Evolutionary conservation across 139 green algal species (phyloP).

Genomic region (Chlorella ohadii): DNA sequence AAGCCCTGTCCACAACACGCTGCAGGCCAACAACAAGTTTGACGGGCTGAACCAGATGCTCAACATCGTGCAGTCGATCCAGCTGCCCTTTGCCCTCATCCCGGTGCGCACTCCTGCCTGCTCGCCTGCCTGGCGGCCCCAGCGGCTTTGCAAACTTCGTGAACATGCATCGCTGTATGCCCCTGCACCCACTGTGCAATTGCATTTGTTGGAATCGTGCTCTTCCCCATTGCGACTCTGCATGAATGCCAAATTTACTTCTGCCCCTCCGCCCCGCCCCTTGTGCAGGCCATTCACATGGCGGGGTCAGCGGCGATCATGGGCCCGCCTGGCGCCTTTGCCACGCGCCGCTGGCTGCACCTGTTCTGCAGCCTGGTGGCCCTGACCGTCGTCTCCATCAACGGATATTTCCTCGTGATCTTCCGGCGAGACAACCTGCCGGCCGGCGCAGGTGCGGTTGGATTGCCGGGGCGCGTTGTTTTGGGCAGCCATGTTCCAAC

Average conservation of each 20-base stretch:
- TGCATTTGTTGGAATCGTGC: too few species aligned
- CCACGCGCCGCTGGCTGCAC: neutral
- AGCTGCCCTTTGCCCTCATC: conserved; percentile 73
- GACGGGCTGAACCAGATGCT: conserved; percentile 63
- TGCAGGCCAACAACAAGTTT: conserved; percentile 48
- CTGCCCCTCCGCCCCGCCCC: neutral
- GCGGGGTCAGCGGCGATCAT: conserved; percentile 1
- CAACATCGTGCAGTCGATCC: conserved; percentile 62
- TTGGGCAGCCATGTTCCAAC: too few species aligned
- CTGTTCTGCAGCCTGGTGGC: conserved; percentile 1
- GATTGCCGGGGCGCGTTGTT: too few species aligned
- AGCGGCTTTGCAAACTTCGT: too few species aligned
- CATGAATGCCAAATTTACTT: too few species aligned
- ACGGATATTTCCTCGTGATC: conserved; percentile 27
- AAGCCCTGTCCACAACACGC: too few species aligned
- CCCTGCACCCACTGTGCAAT: too few species aligned
- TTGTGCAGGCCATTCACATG: conserved; percentile 18
- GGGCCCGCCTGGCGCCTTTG: conserved; percentile 3
- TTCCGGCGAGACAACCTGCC: conserved; percentile 11
- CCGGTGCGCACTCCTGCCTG: conserved; percentile 35
- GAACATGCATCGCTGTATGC: too few species aligned
- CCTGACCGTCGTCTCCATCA: conserved; percentile 11
- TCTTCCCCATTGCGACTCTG: too few species aligned
- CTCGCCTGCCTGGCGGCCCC: too few species aligned
- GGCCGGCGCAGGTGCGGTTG: neutral